Base-by-base conservation (phyloP, 78 protist species). In the Chrysochromulina tobinii region DNA sequence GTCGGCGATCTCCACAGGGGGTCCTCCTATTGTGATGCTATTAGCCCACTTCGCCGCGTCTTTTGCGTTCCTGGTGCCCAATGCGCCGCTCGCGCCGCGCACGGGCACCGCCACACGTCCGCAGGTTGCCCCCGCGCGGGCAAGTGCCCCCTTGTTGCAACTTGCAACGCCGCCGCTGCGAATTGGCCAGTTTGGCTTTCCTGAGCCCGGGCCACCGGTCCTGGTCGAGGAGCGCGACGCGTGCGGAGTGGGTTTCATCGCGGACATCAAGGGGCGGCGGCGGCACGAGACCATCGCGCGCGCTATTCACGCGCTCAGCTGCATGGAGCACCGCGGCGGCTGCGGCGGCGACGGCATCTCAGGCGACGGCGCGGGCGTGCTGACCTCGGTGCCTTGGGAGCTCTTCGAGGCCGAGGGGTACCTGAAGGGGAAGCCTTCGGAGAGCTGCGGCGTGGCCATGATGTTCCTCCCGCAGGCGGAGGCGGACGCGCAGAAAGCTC, bases 301-400 rank as follows among this genome's bases (percentile, higher is more conserved):
- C 53, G 87, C 92, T 8, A 15, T 55, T 1, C 25, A 12, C 27
- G 92, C 92, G 14, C 88, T 90, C 14, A 18, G 86, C 11, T 83
- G 94, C 85, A 92, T 92, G 94, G 91, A 88, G 83, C 94, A 92
- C 59, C 87, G 94, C 27, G 94, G 94, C 9, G 94, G 83, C 2
- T 87, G 92, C 68, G 89, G 92, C 18, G 90, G 64, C 2, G 94
- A 92, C 48, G 15, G 53, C 48, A 92, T 88, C 53, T 88, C 91
- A 20, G 94, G 94, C 0, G 94, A 92, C 25, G 94, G 94, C 0
- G 94, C 94, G 21, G 94, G 94, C 5, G 25, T 92, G 61, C 67
- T 91, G 93, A 81, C 93, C 1, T 72, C 89, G 25, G 77, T 85
- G 3, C 90, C 93, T 4, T 85, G 93, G 89, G 84, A 72, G 54